Evolutionary conservation across 768 basidiomycete genomes (phyloP).

Genomic region (Rhizopogon roseolus): DNA sequence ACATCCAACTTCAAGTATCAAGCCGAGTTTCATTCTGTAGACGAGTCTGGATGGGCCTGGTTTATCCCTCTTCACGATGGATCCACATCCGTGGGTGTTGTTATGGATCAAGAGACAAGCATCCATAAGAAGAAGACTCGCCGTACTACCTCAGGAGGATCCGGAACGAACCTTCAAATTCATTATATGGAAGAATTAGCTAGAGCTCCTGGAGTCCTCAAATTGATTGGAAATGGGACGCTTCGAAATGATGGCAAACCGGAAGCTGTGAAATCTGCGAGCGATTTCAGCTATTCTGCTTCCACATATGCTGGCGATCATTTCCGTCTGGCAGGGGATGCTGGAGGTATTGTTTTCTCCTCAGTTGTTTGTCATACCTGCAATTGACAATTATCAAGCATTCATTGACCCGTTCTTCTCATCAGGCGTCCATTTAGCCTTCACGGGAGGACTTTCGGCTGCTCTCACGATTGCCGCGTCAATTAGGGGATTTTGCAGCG

Average conservation of each 20-base stretch:
- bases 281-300: constrained; percentile 59
- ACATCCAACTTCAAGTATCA: neutral
- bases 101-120: constrained; percentile 36
- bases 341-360: constrained; percentile 34
- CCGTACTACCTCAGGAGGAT: neutral
- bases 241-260: constrained; percentile 3
- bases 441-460: constrained; percentile 56
- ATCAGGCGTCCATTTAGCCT: constrained; percentile 55
- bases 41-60: constrained; percentile 55
- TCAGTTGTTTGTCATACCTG: neutral
- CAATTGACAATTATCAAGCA: constrained; percentile 24
- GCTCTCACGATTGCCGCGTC: constrained; percentile 54
- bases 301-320: constrained; percentile 44
- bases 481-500: constrained; percentile 44
- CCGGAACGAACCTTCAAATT: neutral
- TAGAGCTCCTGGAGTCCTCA: neutral
- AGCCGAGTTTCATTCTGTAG: constrained; percentile 34
- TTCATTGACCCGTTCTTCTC: constrained; percentile 69
- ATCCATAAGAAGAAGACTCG: constrained; percentile 17
- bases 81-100: constrained; percentile 50
- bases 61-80: constrained; percentile 49
- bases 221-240: constrained; percentile 1
- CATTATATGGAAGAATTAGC: neutral
- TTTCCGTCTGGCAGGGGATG: constrained; percentile 57
- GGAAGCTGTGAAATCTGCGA: constrained; percentile 32